Base-by-base conservation (phyloP, 306 rosid genomes). In the Prunus mira region DNA sequence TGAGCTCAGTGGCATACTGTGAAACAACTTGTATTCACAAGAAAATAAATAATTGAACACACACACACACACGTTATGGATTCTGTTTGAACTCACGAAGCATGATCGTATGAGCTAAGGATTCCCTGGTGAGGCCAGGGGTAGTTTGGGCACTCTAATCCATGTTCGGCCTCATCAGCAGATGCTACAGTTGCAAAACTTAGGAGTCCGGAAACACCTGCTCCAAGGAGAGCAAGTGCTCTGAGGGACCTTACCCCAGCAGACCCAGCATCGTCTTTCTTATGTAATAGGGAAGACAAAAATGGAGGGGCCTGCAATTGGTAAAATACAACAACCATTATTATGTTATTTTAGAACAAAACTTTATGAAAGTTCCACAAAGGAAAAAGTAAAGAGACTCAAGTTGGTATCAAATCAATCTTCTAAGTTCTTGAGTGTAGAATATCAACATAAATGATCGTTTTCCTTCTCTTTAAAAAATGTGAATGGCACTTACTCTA, bases 121-220 rank as follows among this genome's bases (percentile, higher is more conserved):
- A 96, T 96, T 71, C 99, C 99, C 71, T 82, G n/a, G 81, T 96
- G 99, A 76, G 99, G 99, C 99, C 99, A 96, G 41, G 99, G 99
- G 87, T 92, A 96, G 89, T 45, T 84, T 69, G 99, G 92, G 79
- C 89, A 87, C 43, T 84, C 97, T 64, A 96, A 88, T 76, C 99
- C 98, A 75, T 96, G 98, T 76, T 96, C 99, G 64, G 98, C 97
- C 86, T 96, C 99, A 88, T 96, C 99, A 69, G 98, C 96, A 57
- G 89, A 86, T 76, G 97, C 95, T 9, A 87, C 76, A 28, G 96
- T 87, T 62, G 93, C 89, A 84, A 96, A 92, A 82, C 98, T 75
- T 32, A 96, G 80, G 19, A 92, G 66, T 47, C 99, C 97, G 5
- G 98, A 88, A 58, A 96, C 78, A 57, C 98, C 90, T 41, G 92